Evolutionary conservation across 345 rosid genomes (phyloP), one percentile per base, ranked within the genome.

Genomic region (Pseudoturritis turrita): DNA sequence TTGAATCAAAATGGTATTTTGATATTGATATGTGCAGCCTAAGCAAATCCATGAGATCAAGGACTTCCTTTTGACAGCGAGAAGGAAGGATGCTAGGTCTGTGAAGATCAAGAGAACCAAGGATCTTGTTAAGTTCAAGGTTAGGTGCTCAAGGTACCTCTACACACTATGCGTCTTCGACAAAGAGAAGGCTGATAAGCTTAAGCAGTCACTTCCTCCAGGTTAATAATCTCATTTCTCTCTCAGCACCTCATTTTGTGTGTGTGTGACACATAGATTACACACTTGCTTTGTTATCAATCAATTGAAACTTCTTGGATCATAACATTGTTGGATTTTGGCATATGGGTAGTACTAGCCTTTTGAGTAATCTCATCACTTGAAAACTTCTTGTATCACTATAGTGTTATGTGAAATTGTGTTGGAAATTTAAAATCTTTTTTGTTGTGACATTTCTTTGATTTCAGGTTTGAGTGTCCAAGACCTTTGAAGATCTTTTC

Each of bases 401-500:
- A 6, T 4, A 28, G 5, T 28, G 33, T 29, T 5, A 29, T 29
- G 33, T 31, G 1, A 31, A 6, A 31, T 7, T 18, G 52, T 9
- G 52, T 39, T 22, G 45, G 43, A 56, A 35, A 4, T 39, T 17
- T 35, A 17, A 29, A 31, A 4, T 49, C 54, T 21, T 50, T 10
- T 12, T 12, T 7, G 14, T 21, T 43, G 4, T n/a, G 37, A 33
- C 37, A 52, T 53, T 11, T 53, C 1, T 33, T 18, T 22, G 0
- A 47, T 40, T 77, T 68, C 90, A 92, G 96, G 96, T 90, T 82
- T 90, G 86, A 88, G 73, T 10, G 96, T 88, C 9, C 90, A 86
- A 70, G 96, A 88, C 13, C 81, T 90, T 65, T 85, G 84, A 88
- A 68, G 49, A 50, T 37, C 3, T 29, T 1, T 29, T 29, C 26